Conservation (phyloP, 2,329 filamentous ascomycete genomes). For the Penicillium expansum region DNA sequence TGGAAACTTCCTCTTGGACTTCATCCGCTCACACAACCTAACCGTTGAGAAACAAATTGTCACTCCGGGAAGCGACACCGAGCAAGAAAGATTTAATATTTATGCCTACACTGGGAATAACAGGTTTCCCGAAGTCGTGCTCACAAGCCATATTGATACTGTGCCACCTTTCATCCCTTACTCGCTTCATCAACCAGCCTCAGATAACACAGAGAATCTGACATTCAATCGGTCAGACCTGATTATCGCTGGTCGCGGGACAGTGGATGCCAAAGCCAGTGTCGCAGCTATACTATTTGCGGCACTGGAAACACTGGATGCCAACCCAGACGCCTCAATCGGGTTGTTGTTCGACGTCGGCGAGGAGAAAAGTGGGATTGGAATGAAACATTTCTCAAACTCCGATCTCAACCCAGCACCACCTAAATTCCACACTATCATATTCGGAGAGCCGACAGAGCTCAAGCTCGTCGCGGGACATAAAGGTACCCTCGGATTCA, state of each 20-base stretch:
- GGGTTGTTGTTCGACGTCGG: not conserved
- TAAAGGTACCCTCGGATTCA: not conserved
- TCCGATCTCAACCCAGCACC: not conserved
- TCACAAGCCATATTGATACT: not conserved
- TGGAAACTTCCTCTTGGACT: not conserved
- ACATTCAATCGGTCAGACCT: not conserved
- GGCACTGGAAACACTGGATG: not conserved
- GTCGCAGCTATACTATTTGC: not conserved
- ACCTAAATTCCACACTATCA: not conserved
- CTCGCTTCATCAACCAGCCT: not conserved
- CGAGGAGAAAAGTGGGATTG: not conserved
- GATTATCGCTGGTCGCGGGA: not conserved
- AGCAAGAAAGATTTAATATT: not conserved
- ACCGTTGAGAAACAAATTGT: not conserved
- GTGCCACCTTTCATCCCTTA: not conserved
- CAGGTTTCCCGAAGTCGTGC: not conserved
- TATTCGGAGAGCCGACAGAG: not conserved
- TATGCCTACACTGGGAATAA: not conserved
- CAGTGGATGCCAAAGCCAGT: not conserved
- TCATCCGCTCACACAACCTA: not conserved
- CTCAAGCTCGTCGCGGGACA: not conserved
- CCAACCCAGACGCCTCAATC: not conserved
- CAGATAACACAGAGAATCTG: not conserved
- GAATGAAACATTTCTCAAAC: not conserved
- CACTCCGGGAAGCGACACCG: not conserved